Percentiles rank a stretch among this genome's conserved stretches.
phyloP scores from a whole-genome alignment of 2,329 filamentous ascomycete genomes.

The Epichloe brachyelytri region DNA sequence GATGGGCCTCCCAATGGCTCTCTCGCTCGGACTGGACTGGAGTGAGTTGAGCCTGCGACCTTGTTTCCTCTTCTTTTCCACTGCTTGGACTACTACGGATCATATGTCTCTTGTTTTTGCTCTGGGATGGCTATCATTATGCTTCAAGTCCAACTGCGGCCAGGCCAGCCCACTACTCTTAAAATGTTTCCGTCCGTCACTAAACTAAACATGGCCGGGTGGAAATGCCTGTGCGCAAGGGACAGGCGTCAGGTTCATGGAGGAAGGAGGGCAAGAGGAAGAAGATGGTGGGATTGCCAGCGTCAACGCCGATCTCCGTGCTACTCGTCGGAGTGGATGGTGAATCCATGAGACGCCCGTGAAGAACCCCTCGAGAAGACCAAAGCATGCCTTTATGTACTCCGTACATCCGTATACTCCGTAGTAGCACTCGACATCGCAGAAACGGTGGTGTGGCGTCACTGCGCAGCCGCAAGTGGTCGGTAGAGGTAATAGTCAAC shows the following conservation, averaged over 20 bases:
- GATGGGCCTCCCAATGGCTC: neutral
- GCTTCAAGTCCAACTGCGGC: too few species aligned
- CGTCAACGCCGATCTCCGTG: neutral
- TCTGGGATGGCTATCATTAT: too few species aligned
- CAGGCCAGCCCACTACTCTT: too few species aligned
- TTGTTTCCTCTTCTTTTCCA: too few species aligned
- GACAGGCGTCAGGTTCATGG: neutral
- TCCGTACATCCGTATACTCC: too few species aligned
- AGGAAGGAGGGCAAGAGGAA: neutral
- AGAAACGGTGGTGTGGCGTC: neutral
- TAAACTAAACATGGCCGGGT: neutral
- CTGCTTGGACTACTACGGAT: too few species aligned
- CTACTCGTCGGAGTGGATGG: neutral
- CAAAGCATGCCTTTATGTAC: too few species aligned
- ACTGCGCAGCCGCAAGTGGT: neutral
- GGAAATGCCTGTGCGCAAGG: neutral
- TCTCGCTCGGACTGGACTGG: neutral
- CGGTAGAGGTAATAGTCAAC: neutral
- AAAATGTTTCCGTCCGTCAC: neutral
- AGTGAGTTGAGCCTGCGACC: too few species aligned
- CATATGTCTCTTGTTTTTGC: neutral
- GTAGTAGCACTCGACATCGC: neutral
- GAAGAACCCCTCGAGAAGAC: neutral
- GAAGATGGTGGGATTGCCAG: neutral
- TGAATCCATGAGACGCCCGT: neutral